Evolutionary conservation across 176 grass and related monocot genomes (phyloP).

Genomic region (Eragrostis curvula): DNA sequence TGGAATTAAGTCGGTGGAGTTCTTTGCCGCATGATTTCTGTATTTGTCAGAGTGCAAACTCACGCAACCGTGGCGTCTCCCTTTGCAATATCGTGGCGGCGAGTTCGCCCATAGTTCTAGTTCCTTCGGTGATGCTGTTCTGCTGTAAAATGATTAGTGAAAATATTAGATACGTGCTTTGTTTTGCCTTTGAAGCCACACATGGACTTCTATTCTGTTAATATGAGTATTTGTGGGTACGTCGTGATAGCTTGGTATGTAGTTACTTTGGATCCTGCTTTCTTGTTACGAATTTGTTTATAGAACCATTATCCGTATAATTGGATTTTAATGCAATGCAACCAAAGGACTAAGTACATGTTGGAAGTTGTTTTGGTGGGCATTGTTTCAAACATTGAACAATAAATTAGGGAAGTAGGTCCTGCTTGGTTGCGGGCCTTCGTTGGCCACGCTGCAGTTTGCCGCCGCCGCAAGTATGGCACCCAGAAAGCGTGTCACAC

Average conservation of each 20-base stretch:
- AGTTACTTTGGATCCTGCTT: not conserved
- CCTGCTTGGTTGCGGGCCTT: too few species aligned
- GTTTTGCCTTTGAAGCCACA: not conserved
- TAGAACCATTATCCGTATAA: not conserved
- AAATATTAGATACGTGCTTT: not conserved
- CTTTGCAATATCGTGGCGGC: not conserved
- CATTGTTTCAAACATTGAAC: not conserved
- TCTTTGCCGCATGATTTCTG: not conserved
- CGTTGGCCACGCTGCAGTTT: too few species aligned
- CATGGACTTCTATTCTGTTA: constrained; percentile 2
- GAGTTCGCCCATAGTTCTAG: not conserved
- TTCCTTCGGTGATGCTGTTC: not conserved
- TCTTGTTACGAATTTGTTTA: not conserved
- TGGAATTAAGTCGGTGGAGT: not conserved
- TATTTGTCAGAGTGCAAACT: not conserved
- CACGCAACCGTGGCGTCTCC: not conserved
- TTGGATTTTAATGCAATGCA: not conserved
- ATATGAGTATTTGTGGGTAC: not conserved
- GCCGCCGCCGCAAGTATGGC: too few species aligned
- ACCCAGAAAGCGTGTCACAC: too few species aligned
- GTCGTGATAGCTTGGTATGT: not conserved
- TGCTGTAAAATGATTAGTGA: not conserved
- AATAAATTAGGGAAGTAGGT: not conserved
- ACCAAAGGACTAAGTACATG: not conserved
- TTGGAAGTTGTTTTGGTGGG: not conserved